These are phyloP conservation scores for Themeda triandra DNA, from an alignment of 176 grass and related monocot species.

Conservation along the genomic window DNA sequence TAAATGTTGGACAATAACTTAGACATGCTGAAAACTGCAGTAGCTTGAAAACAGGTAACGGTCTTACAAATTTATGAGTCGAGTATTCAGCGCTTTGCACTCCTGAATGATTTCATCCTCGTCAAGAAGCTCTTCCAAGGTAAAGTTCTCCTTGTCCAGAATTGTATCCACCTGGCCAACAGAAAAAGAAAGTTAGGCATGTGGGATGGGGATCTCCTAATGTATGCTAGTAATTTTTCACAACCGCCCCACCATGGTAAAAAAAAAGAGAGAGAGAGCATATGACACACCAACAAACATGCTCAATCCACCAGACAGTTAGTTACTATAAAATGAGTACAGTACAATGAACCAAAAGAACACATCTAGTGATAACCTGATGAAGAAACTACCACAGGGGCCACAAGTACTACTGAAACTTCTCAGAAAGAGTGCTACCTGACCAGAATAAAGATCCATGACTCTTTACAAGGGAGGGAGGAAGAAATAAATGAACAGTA, in stretches of 20 bases:
- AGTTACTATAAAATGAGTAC: background rate
- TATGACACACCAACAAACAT: background rate
- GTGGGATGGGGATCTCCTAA: background rate
- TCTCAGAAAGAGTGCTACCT: background rate
- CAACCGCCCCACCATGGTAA: background rate
- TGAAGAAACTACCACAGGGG: background rate
- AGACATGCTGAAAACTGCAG: background rate
- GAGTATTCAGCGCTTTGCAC: slow-evolving; percentile 91
- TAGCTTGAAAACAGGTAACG: background rate
- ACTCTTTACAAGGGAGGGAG: background rate
- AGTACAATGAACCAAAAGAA: background rate
- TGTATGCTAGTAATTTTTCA: background rate
- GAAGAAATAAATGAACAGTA: background rate
- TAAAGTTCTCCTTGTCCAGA: slow-evolving; percentile 91
- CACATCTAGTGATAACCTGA: background rate
- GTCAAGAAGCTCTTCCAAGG: slow-evolving; percentile 84
- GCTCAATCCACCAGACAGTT: background rate
- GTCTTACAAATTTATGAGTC: slow-evolving; percentile 86
- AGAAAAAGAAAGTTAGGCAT: background rate
- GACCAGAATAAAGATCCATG: background rate
- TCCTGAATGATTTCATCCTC: slow-evolving; percentile 96
- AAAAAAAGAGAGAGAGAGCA: no score
- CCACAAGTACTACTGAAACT: background rate
- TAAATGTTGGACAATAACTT: background rate
- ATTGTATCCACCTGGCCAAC: slow-evolving; percentile 78